Evolutionary conservation across 2,329 filamentous ascomycete genomes (phyloP).

Genomic region (Fusarium acutatum): DNA sequence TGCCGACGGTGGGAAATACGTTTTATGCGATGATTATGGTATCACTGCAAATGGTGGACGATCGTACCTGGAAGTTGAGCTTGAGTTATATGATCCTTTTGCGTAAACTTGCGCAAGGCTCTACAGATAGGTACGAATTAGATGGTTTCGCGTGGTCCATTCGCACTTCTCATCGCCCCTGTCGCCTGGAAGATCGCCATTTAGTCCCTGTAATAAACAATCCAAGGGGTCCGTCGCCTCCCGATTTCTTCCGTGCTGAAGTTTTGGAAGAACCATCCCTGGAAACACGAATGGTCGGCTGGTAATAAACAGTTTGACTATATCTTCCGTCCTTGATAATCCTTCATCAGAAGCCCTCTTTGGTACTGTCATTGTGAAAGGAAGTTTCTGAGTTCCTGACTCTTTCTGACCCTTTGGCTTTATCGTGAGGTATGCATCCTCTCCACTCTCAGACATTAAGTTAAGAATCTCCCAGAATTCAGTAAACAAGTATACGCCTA

Average conservation of each 20-base stretch:
- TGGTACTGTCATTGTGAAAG: neutral
- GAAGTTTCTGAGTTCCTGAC: neutral
- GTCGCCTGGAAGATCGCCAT: neutral
- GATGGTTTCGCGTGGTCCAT: neutral
- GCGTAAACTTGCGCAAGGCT: neutral
- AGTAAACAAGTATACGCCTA: neutral
- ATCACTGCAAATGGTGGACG: neutral
- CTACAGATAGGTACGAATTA: neutral
- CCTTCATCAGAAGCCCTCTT: neutral
- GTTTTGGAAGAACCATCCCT: neutral
- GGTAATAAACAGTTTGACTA: neutral
- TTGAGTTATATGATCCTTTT: neutral
- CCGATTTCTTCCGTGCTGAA: neutral
- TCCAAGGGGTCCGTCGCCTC: neutral
- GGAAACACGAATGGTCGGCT: neutral
- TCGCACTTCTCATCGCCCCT: neutral
- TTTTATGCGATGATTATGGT: neutral
- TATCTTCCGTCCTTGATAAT: fast-evolving
- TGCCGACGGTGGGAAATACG: neutral
- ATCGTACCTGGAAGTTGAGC: neutral
- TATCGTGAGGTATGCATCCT: neutral
- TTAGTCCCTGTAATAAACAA: neutral
- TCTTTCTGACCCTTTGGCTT: neutral
- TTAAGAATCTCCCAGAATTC: neutral
- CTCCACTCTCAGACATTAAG: neutral